A percentile compares a stretch with the other conserved stretches of the same genome.
Evolutionary conservation across 2,329 filamentous ascomycete species (phyloP).

Genomic region (Helotiales sp.): DNA sequence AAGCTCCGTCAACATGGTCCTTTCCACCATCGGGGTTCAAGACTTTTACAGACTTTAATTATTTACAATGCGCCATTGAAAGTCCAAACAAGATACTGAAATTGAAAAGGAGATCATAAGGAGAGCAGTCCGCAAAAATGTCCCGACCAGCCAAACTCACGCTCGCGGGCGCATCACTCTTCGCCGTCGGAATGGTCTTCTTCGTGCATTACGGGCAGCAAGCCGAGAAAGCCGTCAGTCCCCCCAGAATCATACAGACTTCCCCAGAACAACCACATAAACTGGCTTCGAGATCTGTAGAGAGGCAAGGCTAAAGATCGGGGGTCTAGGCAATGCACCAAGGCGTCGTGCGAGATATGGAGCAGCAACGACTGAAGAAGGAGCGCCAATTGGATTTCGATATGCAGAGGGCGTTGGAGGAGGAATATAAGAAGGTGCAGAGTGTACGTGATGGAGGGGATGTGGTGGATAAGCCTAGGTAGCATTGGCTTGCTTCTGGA

Average conservation of each 20-base stretch:
- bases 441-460: conserved; percentile 63
- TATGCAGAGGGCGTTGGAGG: conserved; percentile 82
- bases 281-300: neutral
- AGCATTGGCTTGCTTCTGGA: conserved; percentile 1
- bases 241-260: neutral
- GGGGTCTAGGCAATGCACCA: conserved; percentile 85
- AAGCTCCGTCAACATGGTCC: conserved; percentile 28
- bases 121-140: conserved; percentile 59
- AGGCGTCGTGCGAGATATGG: conserved; percentile 92
- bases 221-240: conserved; percentile 77
- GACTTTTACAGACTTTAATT: neutral
- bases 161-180: conserved; percentile 75
- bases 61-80: neutral
- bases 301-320: neutral
- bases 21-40: neutral
- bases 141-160: conserved; percentile 90
- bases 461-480: conserved; percentile 27
- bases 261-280: neutral
- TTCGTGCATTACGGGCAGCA: conserved; percentile 91
- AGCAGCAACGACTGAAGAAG: conserved; percentile 86
- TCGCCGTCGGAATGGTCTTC: conserved; percentile 76
- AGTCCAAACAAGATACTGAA: neutral
- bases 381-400: conserved; percentile 96
- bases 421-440: conserved; percentile 89
- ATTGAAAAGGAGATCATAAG: neutral